These are phyloP conservation scores for Macroventuria anomochaeta DNA, from an alignment of 2,329 filamentous ascomycete genomes.

Conservation along the genomic window DNA sequence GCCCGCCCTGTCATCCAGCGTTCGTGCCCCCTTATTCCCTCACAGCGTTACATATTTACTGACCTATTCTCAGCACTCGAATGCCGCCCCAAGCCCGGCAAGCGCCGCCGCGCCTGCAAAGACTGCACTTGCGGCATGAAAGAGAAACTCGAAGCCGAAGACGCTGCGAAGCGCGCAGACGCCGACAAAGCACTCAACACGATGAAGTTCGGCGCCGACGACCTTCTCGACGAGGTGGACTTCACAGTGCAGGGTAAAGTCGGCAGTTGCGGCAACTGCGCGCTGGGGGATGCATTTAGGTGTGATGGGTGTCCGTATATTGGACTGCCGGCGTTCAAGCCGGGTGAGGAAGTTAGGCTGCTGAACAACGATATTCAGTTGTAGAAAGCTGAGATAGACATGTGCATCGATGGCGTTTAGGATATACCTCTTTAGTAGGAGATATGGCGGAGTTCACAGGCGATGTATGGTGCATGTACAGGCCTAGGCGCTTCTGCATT, in stretches of 20 bases:
- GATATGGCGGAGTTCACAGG: not conserved
- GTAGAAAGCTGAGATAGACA: constrained; percentile 48
- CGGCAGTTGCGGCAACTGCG: constrained; percentile 92
- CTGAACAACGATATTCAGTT: constrained; percentile 87
- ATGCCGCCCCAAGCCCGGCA: constrained; percentile 85
- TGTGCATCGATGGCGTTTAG: constrained; percentile 13
- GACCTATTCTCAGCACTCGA: constrained; percentile 68
- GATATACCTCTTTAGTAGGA: not conserved
- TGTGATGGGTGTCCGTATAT: constrained; percentile 79
- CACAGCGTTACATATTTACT: constrained; percentile 8
- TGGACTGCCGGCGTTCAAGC: constrained; percentile 93
- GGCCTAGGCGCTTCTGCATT: constrained; percentile 1
- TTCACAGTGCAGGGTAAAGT: constrained; percentile 98
- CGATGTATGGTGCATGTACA: not conserved
- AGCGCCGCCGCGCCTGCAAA: constrained; percentile 92
- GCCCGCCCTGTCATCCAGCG: constrained; percentile 78
- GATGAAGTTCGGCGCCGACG: constrained; percentile 75
- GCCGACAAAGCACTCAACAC: constrained; percentile 71
- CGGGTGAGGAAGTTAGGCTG: constrained; percentile 89
- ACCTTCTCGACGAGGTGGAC: constrained; percentile 82
- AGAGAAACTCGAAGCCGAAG: constrained; percentile 84
- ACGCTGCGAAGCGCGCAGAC: constrained; percentile 68
- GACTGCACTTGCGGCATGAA: constrained; percentile 96
- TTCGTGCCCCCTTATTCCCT: constrained; percentile 58
- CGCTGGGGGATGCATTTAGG: constrained; percentile 81